Conservation (phyloP, 2,329 filamentous ascomycete species). For the Neonectria sp. region DNA sequence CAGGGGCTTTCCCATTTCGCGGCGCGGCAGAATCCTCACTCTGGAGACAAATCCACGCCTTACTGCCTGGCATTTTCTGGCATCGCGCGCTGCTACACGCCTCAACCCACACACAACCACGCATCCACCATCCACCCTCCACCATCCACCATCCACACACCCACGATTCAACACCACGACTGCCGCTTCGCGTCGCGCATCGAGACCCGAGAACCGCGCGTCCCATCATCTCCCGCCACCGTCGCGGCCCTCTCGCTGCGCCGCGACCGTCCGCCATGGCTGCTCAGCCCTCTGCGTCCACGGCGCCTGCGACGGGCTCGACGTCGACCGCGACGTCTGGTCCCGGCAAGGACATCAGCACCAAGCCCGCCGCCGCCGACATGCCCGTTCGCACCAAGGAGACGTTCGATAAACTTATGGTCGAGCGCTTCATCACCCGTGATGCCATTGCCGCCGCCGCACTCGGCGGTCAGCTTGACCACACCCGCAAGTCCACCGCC, state of each 20-base stretch:
- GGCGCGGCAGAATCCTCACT: constrained; percentile 46
- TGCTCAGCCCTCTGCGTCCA: constrained; percentile 57
- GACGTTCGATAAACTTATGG: constrained; percentile 66
- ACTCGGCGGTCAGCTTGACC: constrained; percentile 65
- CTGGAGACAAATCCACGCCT: constrained; percentile 38
- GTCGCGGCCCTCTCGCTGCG: constrained; percentile 56
- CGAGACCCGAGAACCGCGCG: constrained; percentile 30
- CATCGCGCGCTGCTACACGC: constrained; percentile 38
- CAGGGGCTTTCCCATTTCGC: constrained; percentile 40
- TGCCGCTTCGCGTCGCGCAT: constrained; percentile 35
- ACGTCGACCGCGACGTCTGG: constrained; percentile 51
- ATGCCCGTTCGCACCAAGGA: constrained; percentile 69
- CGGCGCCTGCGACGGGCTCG: constrained; percentile 52
- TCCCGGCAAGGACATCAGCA: constrained; percentile 49
- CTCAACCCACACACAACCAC: constrained; percentile 21
- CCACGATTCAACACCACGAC: constrained; percentile 32
- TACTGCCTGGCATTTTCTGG: constrained; percentile 33
- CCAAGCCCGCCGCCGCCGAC: constrained; percentile 40
- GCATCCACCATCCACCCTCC: constrained; percentile 28
- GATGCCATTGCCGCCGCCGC: constrained; percentile 70
- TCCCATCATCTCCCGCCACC: constrained; percentile 45
- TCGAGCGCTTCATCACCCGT: constrained; percentile 68
- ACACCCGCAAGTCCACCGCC: constrained; percentile 70
- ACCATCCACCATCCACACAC: constrained; percentile 32
- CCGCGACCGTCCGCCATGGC: constrained; percentile 58